A percentile compares a stretch with the other conserved stretches of the same genome.
Evolutionary conservation across 495 filamentous ascomycete genomes (phyloP).

Genomic region (Achaetomiella virescens): DNA sequence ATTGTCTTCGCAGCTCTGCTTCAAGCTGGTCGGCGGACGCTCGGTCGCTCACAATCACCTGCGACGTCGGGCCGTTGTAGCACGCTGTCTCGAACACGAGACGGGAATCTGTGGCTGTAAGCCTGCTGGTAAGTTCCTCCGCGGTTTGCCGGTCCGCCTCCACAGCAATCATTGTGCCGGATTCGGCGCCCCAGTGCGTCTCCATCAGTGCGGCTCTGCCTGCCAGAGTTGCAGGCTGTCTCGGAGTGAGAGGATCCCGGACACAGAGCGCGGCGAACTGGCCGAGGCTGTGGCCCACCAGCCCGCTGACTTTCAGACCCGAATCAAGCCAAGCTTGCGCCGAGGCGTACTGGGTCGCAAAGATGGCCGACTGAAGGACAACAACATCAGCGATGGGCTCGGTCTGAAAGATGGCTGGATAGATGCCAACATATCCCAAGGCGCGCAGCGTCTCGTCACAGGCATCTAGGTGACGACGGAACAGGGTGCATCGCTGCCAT

Average conservation of each 20-base stretch:
- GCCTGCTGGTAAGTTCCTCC: neutral
- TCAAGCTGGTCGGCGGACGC: too few species aligned
- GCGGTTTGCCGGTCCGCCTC: neutral
- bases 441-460: slow-evolving; percentile 27
- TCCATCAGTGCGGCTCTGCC: slow-evolving; percentile 40
- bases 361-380: slow-evolving; percentile 39
- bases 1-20: too few species aligned
- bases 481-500: neutral
- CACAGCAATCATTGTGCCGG: slow-evolving; percentile 42
- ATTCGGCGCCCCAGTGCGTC: slow-evolving; percentile 41
- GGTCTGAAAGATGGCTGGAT: slow-evolving; percentile 44
- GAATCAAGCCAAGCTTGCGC: slow-evolving; percentile 45
- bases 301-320: slow-evolving; percentile 3
- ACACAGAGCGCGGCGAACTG: slow-evolving; percentile 21
- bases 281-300: neutral
- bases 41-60: too few species aligned
- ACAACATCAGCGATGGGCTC: slow-evolving; percentile 37
- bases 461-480: slow-evolving; percentile 34
- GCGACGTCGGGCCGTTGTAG: too few species aligned
- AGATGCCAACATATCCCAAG: slow-evolving; percentile 35
- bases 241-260: slow-evolving; percentile 21
- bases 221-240: slow-evolving; percentile 36
- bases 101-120: neutral
- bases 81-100: neutral
- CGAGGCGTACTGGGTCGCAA: slow-evolving; percentile 44